These are phyloP conservation scores for Bathelium albidoporum DNA, from an alignment of 495 filamentous ascomycete species.

Conservation along the genomic window DNA sequence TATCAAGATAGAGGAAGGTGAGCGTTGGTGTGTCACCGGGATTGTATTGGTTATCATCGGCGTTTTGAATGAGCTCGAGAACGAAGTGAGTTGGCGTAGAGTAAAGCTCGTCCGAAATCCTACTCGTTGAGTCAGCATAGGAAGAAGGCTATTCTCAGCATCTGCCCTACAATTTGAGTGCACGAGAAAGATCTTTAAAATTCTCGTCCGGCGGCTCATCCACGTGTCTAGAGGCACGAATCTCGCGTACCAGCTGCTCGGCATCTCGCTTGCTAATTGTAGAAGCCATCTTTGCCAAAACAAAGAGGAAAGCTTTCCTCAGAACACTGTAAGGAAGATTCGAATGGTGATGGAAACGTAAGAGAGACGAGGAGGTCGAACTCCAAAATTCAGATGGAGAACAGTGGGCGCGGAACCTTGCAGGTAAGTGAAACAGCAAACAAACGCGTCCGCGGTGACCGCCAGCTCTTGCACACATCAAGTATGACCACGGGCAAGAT, in stretches of 20 bases:
- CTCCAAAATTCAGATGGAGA: background rate
- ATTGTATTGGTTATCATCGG: constrained; percentile 17
- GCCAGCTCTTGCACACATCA: background rate
- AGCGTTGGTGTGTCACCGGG: constrained; percentile 2
- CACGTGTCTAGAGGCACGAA: constrained; percentile 2
- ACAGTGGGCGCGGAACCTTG: background rate
- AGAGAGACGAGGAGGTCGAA: background rate
- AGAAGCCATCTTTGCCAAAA: background rate
- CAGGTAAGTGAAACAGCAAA: background rate
- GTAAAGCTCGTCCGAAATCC: constrained; percentile 13
- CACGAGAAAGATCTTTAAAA: constrained; percentile 6
- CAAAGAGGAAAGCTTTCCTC: background rate
- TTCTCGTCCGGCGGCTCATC: constrained; percentile 8
- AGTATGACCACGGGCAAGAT: background rate
- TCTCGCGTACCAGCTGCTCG: constrained; percentile 3
- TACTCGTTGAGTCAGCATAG: background rate
- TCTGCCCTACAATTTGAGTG: constrained; percentile 7
- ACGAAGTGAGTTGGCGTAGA: constrained; percentile 15
- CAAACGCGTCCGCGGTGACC: no score
- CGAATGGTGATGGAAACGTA: background rate
- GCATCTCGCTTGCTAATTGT: background rate
- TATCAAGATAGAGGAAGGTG: constrained; percentile 8
- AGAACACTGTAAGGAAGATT: background rate
- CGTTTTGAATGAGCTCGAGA: constrained; percentile 20
- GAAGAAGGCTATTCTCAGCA: background rate